Base-by-base conservation (phyloP, 306 rosid genomes). In the Quillaja saponaria region DNA sequence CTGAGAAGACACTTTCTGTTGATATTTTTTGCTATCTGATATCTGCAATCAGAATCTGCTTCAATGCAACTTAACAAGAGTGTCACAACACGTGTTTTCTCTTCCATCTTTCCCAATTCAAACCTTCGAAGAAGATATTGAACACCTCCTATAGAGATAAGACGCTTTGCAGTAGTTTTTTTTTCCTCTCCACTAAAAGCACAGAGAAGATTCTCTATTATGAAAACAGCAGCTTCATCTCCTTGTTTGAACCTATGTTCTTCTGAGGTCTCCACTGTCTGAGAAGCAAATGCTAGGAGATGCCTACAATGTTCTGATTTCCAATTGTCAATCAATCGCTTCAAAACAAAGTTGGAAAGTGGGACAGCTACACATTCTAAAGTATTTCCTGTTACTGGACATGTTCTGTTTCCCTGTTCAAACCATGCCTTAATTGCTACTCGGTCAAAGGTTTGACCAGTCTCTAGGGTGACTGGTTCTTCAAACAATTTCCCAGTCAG, bases 381-480 rank as follows among this genome's bases (percentile, higher is more conserved):
- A 49, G 57, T 15, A 57, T 71, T 84, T 72, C 90, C 89, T 38
- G 96, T 87, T 19, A 83, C 77, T 0, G 96, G 97, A 51, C 97
- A 87, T 54, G 84, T 78, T 76, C 49, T 74, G 67, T 85, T 84
- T 69, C 96, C 95, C 71, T 80, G 76, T 65, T 76, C 79, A 72
- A 90, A 80, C 97, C 97, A 87, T 57, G 80, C 72, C 76, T 74
- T 74, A 50, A 87, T 80, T 54, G 95, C 89, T 20, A 64, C 67
- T 56, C 66, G 71, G 72, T 90, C 96, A 66, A 81, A 90, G 55
- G 94, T 90, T 76, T 87, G 82, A 14, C 96, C 95, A 31, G 89
- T 83, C 78, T 87, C 91, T 71, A 90, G 52, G 45, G 91, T 90
- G 54, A 87, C 84, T 10, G 97, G 97, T 58, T 90, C 94, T 67